Base-by-base conservation (phyloP, 2,329 filamentous ascomycete genomes). In the Xylariomycetidae sp. region DNA sequence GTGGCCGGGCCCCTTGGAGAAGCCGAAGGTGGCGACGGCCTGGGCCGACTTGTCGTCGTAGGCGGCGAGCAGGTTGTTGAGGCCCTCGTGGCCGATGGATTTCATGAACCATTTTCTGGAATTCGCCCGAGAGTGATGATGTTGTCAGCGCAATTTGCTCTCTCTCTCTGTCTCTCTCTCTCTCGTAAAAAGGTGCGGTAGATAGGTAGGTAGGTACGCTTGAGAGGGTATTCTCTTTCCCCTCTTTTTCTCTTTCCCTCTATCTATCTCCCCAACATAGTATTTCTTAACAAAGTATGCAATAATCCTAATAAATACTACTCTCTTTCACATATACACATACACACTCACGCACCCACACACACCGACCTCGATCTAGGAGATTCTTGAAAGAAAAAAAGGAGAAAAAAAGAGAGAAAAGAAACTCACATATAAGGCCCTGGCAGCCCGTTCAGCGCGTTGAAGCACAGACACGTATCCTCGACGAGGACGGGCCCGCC, bases 11-110 rank as follows among this genome's bases (percentile, higher is more conserved):
- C 90, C 92, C 44, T 81, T 74, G 34, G 79, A 92, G 64, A 94
- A 96, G 16, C 82, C 92, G 63, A 98, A 98, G 1, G 92, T 98
- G 65, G 90, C 96, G 28, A 98, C 85, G 13, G 92, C 90, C 63
- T 94, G 81, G 27, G 88, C 88, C 27, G 82, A 85, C 62, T 96
- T 96, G 64, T 98, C 86, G 17, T 85, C 72, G 58, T 95, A 96
- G 6, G 83, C 88, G 33, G 80, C 82, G 25, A 98, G 80, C 44
- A 98, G 75, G 57, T 90, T 92, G 65, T 96, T 94, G 38, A 98
- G 71, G 11, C 92, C 85, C 30, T 83, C 68, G 45, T 88, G 87
- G 36, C 92, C 92, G 37, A 96, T 71, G 18, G 79, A 74, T 41
- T 84, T 67, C 62, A 98, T 74, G 64, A 98, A 98, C 79, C 88